These are phyloP conservation scores for Turnera subulata DNA, from an alignment of 345 rosid species.

Conservation along the genomic window DNA sequence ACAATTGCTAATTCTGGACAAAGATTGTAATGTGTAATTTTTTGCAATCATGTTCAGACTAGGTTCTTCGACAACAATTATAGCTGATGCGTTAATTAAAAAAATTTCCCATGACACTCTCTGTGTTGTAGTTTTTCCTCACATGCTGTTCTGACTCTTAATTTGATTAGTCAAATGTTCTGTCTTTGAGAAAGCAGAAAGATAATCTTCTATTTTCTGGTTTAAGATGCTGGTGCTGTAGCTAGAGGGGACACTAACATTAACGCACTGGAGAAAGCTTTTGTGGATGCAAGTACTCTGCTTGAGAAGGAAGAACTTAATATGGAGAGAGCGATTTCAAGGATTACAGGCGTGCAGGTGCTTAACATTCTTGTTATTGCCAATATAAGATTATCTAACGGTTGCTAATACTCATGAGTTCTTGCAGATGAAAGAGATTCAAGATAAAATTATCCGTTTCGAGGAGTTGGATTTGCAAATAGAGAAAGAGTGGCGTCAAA, in stretches of 20 bases:
- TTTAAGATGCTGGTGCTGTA: conserved; percentile 39
- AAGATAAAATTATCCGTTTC: conserved; percentile 54
- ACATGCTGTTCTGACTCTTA: no score
- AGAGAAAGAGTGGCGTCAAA: conserved; percentile 80
- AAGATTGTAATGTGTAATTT: neutral
- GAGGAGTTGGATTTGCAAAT: conserved; percentile 76
- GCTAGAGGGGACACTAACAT: conserved; percentile 34
- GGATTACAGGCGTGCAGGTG: conserved; percentile 63
- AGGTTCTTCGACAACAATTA: no score
- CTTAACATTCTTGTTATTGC: conserved; percentile 13
- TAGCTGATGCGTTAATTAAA: no score
- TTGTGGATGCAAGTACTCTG: conserved; percentile 39
- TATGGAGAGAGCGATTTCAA: conserved; percentile 54
- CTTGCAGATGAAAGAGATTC: conserved; percentile 71
- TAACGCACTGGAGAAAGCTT: conserved; percentile 34
- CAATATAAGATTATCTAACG: neutral
- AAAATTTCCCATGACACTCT: no score
- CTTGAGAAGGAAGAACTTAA: conserved; percentile 66
- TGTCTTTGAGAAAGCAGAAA: no score
- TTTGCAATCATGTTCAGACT: no score
- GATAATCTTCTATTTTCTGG: neutral
- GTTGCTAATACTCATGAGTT: neutral
- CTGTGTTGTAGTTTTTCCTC: no score
- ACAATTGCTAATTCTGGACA: neutral
- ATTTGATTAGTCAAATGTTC: no score